These are phyloP conservation scores for Ganoderma meredithae DNA, from an alignment of 1,284 basidiomycete species.

Conservation along the genomic window DNA sequence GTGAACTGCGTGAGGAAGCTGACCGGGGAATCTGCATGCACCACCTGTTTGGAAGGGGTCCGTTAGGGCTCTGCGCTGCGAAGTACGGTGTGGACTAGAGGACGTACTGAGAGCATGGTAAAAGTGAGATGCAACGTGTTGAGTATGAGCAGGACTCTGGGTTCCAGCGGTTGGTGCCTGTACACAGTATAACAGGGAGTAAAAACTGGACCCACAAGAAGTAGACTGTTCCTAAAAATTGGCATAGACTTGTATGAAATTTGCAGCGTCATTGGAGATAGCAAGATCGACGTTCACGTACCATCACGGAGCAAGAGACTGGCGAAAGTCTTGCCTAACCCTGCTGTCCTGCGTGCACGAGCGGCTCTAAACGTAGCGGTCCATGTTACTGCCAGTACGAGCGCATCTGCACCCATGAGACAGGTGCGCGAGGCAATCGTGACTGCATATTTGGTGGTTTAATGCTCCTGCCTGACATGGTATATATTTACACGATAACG, in stretches of 20 bases:
- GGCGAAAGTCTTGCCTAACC: neutral
- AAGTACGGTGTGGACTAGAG: neutral
- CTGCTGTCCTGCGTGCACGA: neutral
- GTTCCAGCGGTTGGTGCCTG: neutral
- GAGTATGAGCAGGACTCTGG: neutral
- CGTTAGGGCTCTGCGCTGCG: too few relatives aligned
- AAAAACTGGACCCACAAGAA: neutral
- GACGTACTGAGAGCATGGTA: neutral
- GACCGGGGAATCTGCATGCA: neutral
- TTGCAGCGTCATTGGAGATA: neutral
- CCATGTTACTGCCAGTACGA: neutral
- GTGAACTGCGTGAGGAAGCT: neutral
- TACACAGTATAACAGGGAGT: too few relatives aligned
- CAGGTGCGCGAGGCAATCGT: neutral
- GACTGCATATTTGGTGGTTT: neutral
- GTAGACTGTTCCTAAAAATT: neutral
- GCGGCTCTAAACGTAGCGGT: neutral
- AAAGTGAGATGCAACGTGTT: neutral
- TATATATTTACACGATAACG: neutral
- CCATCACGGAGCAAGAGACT: neutral
- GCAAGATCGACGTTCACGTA: neutral
- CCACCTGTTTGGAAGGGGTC: neutral
- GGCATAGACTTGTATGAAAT: neutral
- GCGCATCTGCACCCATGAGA: neutral
- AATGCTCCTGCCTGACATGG: too few relatives aligned